A percentile compares a stretch with the other conserved stretches of the same genome.
phyloP scores from a whole-genome alignment of 305 asterid species.

The Solanum hybrid region DNA sequence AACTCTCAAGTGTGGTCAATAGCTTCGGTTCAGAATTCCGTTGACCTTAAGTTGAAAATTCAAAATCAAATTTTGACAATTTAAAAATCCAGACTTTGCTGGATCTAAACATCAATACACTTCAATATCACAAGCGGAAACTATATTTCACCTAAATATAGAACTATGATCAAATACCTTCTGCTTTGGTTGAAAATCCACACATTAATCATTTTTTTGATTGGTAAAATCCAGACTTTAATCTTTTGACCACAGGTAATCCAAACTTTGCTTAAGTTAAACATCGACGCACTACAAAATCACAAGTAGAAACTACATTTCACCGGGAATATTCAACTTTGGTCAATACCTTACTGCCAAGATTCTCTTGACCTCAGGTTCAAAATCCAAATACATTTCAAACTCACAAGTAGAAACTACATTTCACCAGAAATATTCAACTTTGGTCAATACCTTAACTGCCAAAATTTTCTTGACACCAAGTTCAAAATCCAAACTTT shows the following conservation, averaged over 20 bases:
- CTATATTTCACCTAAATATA: neutral
- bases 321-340: neutral
- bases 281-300: neutral
- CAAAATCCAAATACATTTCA: neutral
- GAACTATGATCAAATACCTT: neutral
- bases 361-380: neutral
- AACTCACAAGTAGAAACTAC: neutral
- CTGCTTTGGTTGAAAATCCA: neutral
- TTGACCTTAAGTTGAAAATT: neutral
- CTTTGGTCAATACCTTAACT: neutral
- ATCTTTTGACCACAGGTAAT: neutral
- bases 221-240: neutral
- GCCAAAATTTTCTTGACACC: neutral
- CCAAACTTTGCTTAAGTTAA: neutral
- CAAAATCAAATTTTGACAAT: neutral
- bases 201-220: neutral
- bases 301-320: neutral
- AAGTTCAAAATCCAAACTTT: neutral
- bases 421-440: neutral
- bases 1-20: neutral
- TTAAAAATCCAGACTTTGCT: neutral
- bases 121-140: neutral
- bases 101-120: neutral
- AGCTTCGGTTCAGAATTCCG: neutral
- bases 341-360: neutral